Conservation (phyloP, 305 asterid genomes). For the Withania somnifera region DNA sequence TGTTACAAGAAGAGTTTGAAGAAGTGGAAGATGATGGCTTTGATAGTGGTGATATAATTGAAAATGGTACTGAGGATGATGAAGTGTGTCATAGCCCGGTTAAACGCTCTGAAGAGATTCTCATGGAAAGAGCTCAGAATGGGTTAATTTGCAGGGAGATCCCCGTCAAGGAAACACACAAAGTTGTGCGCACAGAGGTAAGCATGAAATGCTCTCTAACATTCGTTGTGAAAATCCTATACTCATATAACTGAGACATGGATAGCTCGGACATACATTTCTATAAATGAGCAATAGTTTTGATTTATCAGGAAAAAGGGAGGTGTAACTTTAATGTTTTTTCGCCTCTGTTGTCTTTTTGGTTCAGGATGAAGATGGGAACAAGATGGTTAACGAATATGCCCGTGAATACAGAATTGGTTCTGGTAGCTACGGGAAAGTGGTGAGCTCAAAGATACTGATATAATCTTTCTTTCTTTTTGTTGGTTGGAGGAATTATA, state of each 20-base stretch:
- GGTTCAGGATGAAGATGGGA: conserved; percentile 70
- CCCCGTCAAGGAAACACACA: conserved; percentile 77
- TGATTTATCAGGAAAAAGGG: background rate
- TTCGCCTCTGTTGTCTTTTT: background rate
- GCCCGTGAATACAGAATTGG: conserved; percentile 78
- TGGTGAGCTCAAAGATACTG: conserved; percentile 43
- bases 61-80: conserved; percentile 55
- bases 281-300: background rate
- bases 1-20: conserved; percentile 57
- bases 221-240: background rate
- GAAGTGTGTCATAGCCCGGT: conserved; percentile 58
- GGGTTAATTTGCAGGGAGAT: conserved; percentile 79
- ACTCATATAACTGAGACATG: background rate
- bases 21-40: conserved; percentile 40
- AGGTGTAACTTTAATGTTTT: background rate
- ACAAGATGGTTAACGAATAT: conserved; percentile 79
- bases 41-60: conserved; percentile 39
- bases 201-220: conserved; percentile 3
- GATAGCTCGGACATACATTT: background rate
- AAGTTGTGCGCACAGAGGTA: conserved; percentile 67
- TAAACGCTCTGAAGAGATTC: conserved; percentile 70
- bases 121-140: conserved; percentile 43
- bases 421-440: conserved; percentile 98
- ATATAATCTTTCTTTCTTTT: background rate
- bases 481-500: background rate